Conservation (phyloP, 306 rosid species). For the Dalbergia oliveri region DNA sequence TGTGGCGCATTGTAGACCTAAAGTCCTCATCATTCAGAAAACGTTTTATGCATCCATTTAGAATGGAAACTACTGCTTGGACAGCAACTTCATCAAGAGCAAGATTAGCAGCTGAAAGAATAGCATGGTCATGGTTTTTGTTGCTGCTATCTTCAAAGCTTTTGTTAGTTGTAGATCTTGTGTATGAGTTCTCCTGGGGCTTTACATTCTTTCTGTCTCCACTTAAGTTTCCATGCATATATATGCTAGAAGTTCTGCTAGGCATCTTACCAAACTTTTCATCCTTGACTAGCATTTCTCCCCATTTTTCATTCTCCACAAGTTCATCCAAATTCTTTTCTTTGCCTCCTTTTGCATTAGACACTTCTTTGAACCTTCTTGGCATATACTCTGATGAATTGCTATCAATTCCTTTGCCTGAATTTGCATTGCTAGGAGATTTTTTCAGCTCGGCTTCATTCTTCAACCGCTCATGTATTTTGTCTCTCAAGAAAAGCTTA, state of each 20-base stretch:
- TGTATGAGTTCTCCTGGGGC: background rate
- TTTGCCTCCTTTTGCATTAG: slow-evolving; percentile 40
- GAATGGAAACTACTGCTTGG: slow-evolving; percentile 78
- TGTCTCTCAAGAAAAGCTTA: slow-evolving; percentile 23
- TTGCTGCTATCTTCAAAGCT: slow-evolving; percentile 28
- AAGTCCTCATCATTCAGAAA: slow-evolving; percentile 73
- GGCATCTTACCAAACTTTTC: slow-evolving; percentile 15
- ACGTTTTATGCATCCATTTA: slow-evolving; percentile 66
- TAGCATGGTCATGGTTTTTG: slow-evolving; percentile 27
- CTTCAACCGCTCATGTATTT: slow-evolving; percentile 32
- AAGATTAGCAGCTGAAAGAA: slow-evolving; percentile 33
- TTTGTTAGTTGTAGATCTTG: slow-evolving; percentile 41
- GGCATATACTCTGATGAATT: slow-evolving; percentile 31
- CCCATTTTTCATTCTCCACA: slow-evolving; percentile 12
- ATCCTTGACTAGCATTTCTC: slow-evolving; percentile 23
- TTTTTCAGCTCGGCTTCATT: slow-evolving; percentile 38
- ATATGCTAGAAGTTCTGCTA: slow-evolving; percentile 30
- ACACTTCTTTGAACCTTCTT: slow-evolving; percentile 6
- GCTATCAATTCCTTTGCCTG: background rate
- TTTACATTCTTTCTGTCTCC: slow-evolving; percentile 33
- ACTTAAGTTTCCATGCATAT: slow-evolving; percentile 32
- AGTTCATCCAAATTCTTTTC: slow-evolving; percentile 35
- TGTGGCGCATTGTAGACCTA: slow-evolving; percentile 55
- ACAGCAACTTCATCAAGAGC: slow-evolving; percentile 60
- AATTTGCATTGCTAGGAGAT: background rate